Conservation (phyloP, 306 rosid genomes). For the Cicer judaicum region DNA sequence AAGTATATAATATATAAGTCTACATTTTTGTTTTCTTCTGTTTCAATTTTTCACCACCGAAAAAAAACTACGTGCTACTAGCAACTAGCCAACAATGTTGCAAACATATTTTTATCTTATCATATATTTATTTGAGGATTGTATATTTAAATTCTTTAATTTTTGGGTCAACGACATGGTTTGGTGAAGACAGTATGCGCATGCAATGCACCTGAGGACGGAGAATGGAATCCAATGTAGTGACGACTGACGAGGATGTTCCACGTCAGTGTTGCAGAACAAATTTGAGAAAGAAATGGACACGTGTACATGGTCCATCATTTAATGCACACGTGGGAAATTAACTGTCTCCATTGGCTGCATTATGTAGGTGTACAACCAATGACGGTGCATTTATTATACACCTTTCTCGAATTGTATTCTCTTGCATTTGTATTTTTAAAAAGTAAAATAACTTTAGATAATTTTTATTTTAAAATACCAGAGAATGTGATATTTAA, state of each 20-base stretch:
- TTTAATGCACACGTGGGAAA: constrained; percentile 48
- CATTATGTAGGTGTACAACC: constrained; percentile 35
- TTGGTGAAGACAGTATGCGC: constrained; percentile 32
- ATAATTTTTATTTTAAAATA: no score
- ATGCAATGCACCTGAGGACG: constrained; percentile 44
- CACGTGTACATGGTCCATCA: constrained; percentile 43
- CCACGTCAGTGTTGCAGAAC: constrained; percentile 7
- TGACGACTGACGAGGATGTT: not conserved
- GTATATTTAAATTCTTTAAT: not conserved
- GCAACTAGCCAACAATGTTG: constrained; percentile 7
- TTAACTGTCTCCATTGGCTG: constrained; percentile 35
- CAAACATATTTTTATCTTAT: not conserved
- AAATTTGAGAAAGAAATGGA: constrained; percentile 16
- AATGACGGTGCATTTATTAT: constrained; percentile 56
- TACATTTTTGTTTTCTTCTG: not conserved
- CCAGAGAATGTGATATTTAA: no score
- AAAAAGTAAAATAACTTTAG: no score
- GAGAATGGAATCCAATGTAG: constrained; percentile 52
- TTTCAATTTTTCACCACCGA: constrained; percentile 3
- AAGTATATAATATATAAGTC: not conserved
- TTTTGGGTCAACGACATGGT: constrained; percentile 19
- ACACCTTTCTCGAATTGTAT: not conserved
- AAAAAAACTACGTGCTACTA: not conserved
- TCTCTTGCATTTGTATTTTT: no score
- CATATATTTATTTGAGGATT: not conserved